Base-by-base conservation (phyloP, 352 stramenopile species). In the Phytophthora constricta region DNA sequence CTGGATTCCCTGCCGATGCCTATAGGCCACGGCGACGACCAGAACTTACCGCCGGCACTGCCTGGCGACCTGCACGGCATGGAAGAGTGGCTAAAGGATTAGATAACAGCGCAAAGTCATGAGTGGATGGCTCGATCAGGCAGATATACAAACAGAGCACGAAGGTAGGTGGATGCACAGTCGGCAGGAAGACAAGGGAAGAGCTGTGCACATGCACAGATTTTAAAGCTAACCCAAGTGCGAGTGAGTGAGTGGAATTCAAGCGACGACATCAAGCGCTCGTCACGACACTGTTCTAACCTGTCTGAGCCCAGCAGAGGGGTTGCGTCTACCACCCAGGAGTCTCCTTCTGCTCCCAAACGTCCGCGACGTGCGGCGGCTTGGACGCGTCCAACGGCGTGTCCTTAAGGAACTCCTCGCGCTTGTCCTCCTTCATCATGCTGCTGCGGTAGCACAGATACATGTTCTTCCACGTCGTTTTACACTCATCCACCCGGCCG, bases 11-110 rank as follows among this genome's bases (percentile, higher is more conserved):
- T 91, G 50, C 81, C 83, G 9, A 89, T 92, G 81, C 82, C 80
- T n/a, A 90, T 91, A 52, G 81, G 82, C 17, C 74, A 91, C 54
- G 80, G 76, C 8, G 70, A 81, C 16, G 68, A 80, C 41, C 41
- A 72, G 34, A 72, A 66, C 17, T 55, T 89, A 26, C 77, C 79
- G 13, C 64, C 81, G 25, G 82, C 82, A 58, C 65, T 91, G 28
- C 83, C 84, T 48, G 80, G 81, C 5, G 86, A 92, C 65, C 64
- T 92, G 49, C 84, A 92, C 56, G 84, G 84, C 25, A 91, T 92
- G 81, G 81, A 94, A 50, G 86, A 91, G 41, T 92, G 82, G 83
- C 65, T 92, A 17, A 87, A 91, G 61, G 85, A 91, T 75, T 91
- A 87, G 65, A 83, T 60, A 62, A 66, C 46, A 47, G 52, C 64